These are phyloP conservation scores for Dalechampia spathulata DNA, from an alignment of 441 rosid species.

Conservation along the genomic window DNA sequence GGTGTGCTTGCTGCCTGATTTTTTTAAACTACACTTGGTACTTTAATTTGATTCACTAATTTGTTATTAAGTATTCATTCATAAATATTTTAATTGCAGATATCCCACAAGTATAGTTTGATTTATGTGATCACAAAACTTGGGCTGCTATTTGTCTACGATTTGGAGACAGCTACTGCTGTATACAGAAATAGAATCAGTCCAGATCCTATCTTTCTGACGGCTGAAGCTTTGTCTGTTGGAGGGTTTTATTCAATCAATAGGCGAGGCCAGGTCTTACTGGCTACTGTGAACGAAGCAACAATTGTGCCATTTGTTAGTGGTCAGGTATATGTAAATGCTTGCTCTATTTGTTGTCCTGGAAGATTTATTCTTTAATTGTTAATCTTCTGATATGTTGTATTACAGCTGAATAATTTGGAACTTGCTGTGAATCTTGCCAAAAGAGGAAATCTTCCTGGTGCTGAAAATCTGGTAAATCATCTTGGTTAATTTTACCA, in stretches of 20 bases:
- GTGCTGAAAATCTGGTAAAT: conserved; percentile 94
- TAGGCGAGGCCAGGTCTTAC: conserved; percentile 95
- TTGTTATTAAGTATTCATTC: conserved; percentile 16
- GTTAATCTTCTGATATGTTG: conserved; percentile 11
- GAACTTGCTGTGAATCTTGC: conserved; percentile 99
- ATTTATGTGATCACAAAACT: conserved; percentile 96
- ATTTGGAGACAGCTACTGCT: conserved; percentile 97
- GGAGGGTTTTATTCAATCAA: conserved; percentile 98
- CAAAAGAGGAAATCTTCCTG: conserved; percentile 97
- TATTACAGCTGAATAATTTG: conserved; percentile 83
- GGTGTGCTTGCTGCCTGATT: conserved; percentile 39
- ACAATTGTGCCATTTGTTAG: conserved; percentile 96
- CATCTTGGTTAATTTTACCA: not conserved
- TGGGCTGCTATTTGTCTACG: conserved; percentile 97
- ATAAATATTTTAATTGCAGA: conserved; percentile 47
- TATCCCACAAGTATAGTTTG: conserved; percentile 92
- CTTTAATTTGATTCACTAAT: too few species aligned
- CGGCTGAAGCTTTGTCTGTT: conserved; percentile 77
- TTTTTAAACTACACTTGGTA: conserved; percentile 4
- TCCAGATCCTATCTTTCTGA: conserved; percentile 99
- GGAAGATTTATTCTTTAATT: not conserved
- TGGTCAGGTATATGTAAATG: conserved; percentile 63
- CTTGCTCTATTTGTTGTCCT: not conserved
- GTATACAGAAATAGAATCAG: conserved; percentile 96
- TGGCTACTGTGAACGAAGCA: conserved; percentile 94